Base-by-base conservation (phyloP, 2,329 filamentous ascomycete genomes). In the Colletotrichum echinochloae region DNA sequence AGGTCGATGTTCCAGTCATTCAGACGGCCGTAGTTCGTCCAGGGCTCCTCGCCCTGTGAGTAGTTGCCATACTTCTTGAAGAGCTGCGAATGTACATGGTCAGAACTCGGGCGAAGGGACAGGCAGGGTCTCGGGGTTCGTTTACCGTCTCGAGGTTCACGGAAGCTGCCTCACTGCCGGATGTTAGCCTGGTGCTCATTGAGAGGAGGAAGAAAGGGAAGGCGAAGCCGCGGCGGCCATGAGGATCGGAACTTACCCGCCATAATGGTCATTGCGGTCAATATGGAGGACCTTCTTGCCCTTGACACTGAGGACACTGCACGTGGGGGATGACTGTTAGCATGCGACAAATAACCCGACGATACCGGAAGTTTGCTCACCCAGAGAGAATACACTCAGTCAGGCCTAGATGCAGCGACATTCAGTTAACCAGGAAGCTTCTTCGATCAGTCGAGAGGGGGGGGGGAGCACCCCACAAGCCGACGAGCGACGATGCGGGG, bases 1-100 rank as follows among this genome's bases (percentile, higher is more conserved):
- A 99, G 89, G 81, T 99, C 97, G 83, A 99, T 97, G 87, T 98
- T 98, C 96, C 96, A 99, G 88, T 98, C 95, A 85, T 98, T 98
- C 81, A 91, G 87, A 71, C 96, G 92, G 77, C 95, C 95, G 82
- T 98, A 98, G 84, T 97, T 95, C 87, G 97, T 95, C 96, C 96
- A 98, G 75, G 95, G 95, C 87, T 98, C 93, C 79, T 94, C 91
- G 76, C 92, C 93, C 73, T 88, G 81, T 71, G 84, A 81, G 80
- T 90, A 93, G 86, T 96, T 96, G 81, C 94, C 93, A 82, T 97
- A 97, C 83, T 95, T 97, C 87, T 96, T 97, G 89, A 97, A 98
- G 77, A 99, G 92, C 94, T 97, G 72, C 73, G 67, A 28, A 39
- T 16, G 60, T 41, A 55, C 67, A 39, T 55, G 28, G 69, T 73